A percentile compares a stretch with the other conserved stretches of the same genome.
Evolutionary conservation across 2,329 filamentous ascomycete species (phyloP).

Genomic region (Ceratocystis cacaofunesta): DNA sequence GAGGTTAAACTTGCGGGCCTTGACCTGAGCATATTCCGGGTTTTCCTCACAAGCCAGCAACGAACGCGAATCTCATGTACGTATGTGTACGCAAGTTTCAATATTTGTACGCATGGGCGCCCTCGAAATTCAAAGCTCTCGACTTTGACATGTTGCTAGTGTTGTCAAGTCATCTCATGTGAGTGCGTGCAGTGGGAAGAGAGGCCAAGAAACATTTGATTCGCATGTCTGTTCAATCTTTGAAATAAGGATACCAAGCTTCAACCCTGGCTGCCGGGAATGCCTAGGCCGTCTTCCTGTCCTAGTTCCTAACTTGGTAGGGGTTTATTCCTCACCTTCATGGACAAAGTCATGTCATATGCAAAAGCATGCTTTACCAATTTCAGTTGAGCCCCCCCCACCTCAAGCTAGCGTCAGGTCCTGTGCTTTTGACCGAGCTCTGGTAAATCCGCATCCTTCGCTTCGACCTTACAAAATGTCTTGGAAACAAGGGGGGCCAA

Average conservation of each 20-base stretch:
- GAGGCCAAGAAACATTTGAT: too few species aligned
- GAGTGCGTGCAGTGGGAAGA: background rate
- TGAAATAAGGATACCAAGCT: background rate
- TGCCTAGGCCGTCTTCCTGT: background rate
- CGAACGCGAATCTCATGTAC: too few species aligned
- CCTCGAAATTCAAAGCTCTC: background rate
- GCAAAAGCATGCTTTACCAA: background rate
- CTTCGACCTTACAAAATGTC: background rate
- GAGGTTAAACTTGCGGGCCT: too few species aligned
- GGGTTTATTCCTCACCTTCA: background rate
- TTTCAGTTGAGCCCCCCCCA: background rate
- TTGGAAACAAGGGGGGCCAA: background rate
- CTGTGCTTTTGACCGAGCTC: background rate
- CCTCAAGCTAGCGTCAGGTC: slow-evolving; percentile 1
- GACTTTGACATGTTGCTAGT: background rate
- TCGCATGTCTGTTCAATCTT: background rate
- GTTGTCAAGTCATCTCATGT: background rate
- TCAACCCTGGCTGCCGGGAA: background rate
- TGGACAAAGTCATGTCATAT: background rate
- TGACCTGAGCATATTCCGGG: too few species aligned
- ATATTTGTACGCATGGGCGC: background rate
- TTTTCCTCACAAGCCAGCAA: too few species aligned
- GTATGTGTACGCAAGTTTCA: too few species aligned
- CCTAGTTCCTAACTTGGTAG: background rate
- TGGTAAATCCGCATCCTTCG: background rate